These are phyloP conservation scores for Fusarium virguliforme DNA, from an alignment of 2,329 filamentous ascomycete species.

Conservation along the genomic window DNA sequence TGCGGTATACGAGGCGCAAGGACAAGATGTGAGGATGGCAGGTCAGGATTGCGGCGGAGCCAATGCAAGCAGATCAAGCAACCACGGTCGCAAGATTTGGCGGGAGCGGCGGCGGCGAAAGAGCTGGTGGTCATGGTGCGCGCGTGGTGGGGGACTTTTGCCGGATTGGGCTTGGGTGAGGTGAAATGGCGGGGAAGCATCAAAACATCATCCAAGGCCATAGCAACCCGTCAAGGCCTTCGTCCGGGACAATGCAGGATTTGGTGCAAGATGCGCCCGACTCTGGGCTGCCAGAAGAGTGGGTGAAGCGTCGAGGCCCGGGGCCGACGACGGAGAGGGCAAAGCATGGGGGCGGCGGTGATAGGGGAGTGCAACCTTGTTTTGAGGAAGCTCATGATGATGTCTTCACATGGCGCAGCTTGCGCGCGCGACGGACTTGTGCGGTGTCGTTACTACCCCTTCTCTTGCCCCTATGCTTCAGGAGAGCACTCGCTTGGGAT, in stretches of 20 bases:
- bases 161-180: slow-evolving; percentile 51
- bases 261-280: slow-evolving; percentile 1
- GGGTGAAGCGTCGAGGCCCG: not conserved
- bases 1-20: slow-evolving; percentile 28
- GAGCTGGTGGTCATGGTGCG: slow-evolving; percentile 46
- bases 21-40: slow-evolving; percentile 31
- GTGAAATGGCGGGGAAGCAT: slow-evolving; percentile 53
- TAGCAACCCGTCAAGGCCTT: slow-evolving; percentile 40
- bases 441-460: slow-evolving; percentile 11
- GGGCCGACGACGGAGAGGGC: slow-evolving; percentile 9
- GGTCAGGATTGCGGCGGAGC: slow-evolving; percentile 40
- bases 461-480: slow-evolving; percentile 30
- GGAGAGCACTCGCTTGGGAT: slow-evolving; percentile 18
- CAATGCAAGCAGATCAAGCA: slow-evolving; percentile 46
- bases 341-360: slow-evolving; percentile 20
- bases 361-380: slow-evolving; percentile 57
- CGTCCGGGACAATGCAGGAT: slow-evolving; percentile 17
- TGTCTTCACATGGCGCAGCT: slow-evolving; percentile 58
- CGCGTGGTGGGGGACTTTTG: slow-evolving; percentile 51
- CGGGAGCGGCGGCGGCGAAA: slow-evolving; percentile 46
- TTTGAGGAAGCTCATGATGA: slow-evolving; percentile 62
- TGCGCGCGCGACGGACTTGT: slow-evolving; percentile 40
- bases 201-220: slow-evolving; percentile 48
- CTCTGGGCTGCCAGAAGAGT: slow-evolving; percentile 21
- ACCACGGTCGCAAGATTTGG: slow-evolving; percentile 48